These are phyloP conservation scores for Phytophthora podocarpi DNA, from an alignment of 352 stramenopile genomes.

Conservation along the genomic window DNA sequence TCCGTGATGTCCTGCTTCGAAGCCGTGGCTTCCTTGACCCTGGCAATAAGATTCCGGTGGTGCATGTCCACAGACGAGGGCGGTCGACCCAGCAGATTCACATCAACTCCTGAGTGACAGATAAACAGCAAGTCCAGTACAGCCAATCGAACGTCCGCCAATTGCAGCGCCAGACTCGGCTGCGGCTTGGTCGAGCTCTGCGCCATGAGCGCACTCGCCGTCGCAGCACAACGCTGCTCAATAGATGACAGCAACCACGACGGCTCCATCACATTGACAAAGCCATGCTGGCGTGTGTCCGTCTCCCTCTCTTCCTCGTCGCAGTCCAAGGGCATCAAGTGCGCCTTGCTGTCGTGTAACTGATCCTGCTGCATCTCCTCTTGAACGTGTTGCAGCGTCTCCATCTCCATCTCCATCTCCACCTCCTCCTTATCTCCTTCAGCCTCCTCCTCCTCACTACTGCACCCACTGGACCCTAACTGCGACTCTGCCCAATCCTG, in stretches of 20 bases:
- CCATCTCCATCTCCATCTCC: not conserved
- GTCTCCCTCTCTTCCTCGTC: not conserved
- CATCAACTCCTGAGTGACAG: conserved; percentile 44
- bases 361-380: not conserved
- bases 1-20: not conserved
- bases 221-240: conserved; percentile 56
- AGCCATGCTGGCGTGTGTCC: conserved; percentile 33
- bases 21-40: conserved; percentile 31
- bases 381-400: not conserved
- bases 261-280: conserved; percentile 79
- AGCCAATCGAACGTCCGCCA: conserved; percentile 56
- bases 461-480: not conserved
- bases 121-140: conserved; percentile 80
- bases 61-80: conserved; percentile 49
- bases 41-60: conserved; percentile 45
- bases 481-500: conserved; percentile 13
- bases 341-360: not conserved
- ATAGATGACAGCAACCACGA: conserved; percentile 79
- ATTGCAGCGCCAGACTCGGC: conserved; percentile 22
- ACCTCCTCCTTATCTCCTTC: not conserved
- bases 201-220: conserved; percentile 37
- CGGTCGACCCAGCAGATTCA: conserved; percentile 57
- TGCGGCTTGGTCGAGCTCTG: conserved; percentile 21
- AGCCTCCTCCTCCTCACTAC: not conserved
- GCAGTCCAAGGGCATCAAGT: conserved; percentile 10